These are phyloP conservation scores for Bullera alba DNA, from an alignment of 768 basidiomycete species.

Conservation along the genomic window DNA sequence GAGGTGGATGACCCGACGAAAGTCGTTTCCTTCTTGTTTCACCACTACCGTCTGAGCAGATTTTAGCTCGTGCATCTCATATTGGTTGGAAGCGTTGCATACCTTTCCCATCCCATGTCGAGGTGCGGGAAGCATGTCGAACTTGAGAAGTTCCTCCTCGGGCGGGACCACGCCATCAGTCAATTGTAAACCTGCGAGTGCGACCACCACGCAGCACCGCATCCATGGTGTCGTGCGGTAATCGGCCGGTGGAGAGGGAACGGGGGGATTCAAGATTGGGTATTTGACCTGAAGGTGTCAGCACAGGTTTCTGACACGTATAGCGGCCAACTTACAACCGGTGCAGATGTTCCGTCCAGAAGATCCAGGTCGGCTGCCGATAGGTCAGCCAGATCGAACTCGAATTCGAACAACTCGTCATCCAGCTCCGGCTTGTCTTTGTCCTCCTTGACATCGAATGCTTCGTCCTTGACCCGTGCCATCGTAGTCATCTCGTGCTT, in stretches of 20 bases:
- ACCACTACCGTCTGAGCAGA: conserved; percentile 59
- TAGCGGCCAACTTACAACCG: neutral
- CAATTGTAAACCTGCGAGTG: conserved; percentile 17
- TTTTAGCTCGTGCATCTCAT: too few species aligned
- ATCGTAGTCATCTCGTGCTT: neutral
- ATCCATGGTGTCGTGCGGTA: conserved; percentile 35
- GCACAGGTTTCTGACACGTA: neutral
- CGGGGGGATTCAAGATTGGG: conserved; percentile 30
- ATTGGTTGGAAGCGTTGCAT: conserved; percentile 1
- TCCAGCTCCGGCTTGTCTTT: conserved; percentile 8
- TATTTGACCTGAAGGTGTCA: conserved; percentile 15
- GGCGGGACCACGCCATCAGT: conserved; percentile 10
- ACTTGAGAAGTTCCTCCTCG: neutral
- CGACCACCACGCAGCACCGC: conserved; percentile 23
- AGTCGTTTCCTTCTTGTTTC: conserved; percentile 44
- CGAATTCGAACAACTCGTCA: conserved; percentile 25
- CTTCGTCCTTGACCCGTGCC: too few species aligned
- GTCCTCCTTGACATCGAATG: neutral
- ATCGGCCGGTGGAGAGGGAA: conserved; percentile 21
- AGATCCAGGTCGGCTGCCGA: conserved; percentile 23
- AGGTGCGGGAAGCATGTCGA: conserved; percentile 20
- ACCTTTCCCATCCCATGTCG: neutral
- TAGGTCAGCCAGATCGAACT: conserved; percentile 35
- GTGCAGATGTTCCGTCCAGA: neutral
- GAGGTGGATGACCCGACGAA: conserved; percentile 55